Base-by-base conservation (phyloP, 768 basidiomycete species). In the Leccinum imitatum region DNA sequence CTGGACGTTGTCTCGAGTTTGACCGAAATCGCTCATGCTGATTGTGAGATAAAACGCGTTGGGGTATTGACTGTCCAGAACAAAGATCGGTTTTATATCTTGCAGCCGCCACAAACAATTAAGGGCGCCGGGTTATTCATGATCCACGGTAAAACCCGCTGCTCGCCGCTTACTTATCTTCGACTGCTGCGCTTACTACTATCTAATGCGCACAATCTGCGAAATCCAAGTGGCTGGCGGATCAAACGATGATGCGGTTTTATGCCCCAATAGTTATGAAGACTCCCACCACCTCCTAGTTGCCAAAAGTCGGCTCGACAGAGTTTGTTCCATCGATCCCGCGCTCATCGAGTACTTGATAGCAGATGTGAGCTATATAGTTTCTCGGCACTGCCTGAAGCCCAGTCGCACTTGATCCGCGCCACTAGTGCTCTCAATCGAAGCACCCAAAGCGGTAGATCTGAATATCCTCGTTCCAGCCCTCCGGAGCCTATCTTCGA, bases 11-110 rank as follows among this genome's bases (percentile, higher is more conserved):
- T 59, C 44, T n/a, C 52, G 53, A 2, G 70, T 62, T 3, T 57
- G 56, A 17, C 15, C 25, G n/a, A 61, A 61, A 44, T 64, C 59
- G 6, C 55, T 6, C 63, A 71, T 67, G 57, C 2, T 63, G 44
- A 50, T 4, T 41, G 54, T 15, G 25, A 30, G 19, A 6, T 50
- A 27, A 25, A 41, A 37, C n/a, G 14, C 10, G 25, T 17, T 30
- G 14, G 3, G 25, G n/a, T 35, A n/a, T 31, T 11, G n/a, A 30
- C 8, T 27, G 25, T 50, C 23, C n/a, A n/a, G 19, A 21, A 14
- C 5, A 44, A 1, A 14, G 23, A 15, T 27, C 27, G 9, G 15
- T 50, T 27, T 30, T 50, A 50, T 50, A 50, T 41, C 17, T 9
- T 15, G 4, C 15, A 14, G 21, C 47, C 21, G 47, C 3, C 21